A percentile compares a stretch with the other conserved stretches of the same genome.
Conservation (phyloP, 2,329 filamentous ascomycete species). For the Pyrenochaeta sp. region DNA sequence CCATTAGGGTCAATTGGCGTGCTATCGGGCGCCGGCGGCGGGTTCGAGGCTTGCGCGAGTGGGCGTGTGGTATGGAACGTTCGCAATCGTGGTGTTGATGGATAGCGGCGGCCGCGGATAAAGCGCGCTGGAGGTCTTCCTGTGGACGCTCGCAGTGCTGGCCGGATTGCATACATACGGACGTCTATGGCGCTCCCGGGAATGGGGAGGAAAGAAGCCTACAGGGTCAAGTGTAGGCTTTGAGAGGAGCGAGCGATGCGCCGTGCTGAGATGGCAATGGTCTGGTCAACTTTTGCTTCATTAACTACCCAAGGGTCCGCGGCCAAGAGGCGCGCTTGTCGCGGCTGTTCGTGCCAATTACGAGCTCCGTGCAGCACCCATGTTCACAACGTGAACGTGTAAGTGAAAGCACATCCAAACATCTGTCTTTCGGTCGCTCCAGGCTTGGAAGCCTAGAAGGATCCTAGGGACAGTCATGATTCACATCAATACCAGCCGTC, state of each 20-base stretch:
- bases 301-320: constrained; percentile 22
- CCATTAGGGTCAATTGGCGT: constrained; percentile 37
- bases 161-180: constrained; percentile 55
- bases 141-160: constrained; percentile 51
- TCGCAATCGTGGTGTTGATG: constrained; percentile 36
- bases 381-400: not conserved
- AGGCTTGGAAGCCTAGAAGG: not conserved
- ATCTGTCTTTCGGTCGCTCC: not conserved
- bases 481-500: not conserved
- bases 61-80: constrained; percentile 45
- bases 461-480: not conserved
- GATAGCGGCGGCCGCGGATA: constrained; percentile 49
- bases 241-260: constrained; percentile 24
- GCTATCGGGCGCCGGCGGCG: constrained; percentile 38
- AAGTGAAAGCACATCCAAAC: not conserved
- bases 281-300: constrained; percentile 28
- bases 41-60: constrained; percentile 38
- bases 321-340: constrained; percentile 11
- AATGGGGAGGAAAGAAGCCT: constrained; percentile 27
- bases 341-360: constrained; percentile 9
- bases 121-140: constrained; percentile 48
- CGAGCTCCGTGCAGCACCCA: not conserved
- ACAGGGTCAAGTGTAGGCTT: constrained; percentile 19
- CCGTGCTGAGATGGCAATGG: constrained; percentile 24
- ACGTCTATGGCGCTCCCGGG: constrained; percentile 28